Evolutionary conservation across 345 rosid species (phyloP).

Genomic region (Arabis hirsuta): DNA sequence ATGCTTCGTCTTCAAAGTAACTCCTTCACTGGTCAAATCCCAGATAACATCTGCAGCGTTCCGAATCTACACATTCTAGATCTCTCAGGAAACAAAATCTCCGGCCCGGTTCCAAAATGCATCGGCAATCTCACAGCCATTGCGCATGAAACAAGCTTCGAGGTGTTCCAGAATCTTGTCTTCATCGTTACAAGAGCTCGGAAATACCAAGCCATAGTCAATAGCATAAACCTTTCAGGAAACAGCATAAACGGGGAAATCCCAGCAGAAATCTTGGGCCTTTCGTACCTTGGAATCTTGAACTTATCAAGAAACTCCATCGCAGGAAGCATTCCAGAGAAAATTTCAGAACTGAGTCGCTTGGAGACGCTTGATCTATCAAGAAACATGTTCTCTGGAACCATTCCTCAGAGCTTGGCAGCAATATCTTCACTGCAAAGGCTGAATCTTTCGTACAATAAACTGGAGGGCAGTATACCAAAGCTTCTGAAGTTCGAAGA

Average conservation of each 20-base stretch:
- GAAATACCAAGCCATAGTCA: slow-evolving; percentile 32
- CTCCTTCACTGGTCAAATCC: slow-evolving; percentile 45
- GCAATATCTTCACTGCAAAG: slow-evolving; percentile 42
- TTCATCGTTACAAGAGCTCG: slow-evolving; percentile 47
- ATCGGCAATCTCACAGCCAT: slow-evolving; percentile 52
- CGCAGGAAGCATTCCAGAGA: slow-evolving; percentile 40
- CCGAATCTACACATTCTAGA: slow-evolving; percentile 54
- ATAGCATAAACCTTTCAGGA: slow-evolving; percentile 51
- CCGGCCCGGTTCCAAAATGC: slow-evolving; percentile 52
- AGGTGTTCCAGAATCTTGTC: slow-evolving; percentile 46
- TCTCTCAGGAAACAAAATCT: slow-evolving; percentile 54
- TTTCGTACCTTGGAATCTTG: slow-evolving; percentile 43
- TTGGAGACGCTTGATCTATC: slow-evolving; percentile 53
- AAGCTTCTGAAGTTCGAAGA: slow-evolving; percentile 45
- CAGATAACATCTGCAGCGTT: slow-evolving; percentile 44
- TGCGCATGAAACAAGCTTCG: slow-evolving; percentile 26
- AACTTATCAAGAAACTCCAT: slow-evolving; percentile 48
- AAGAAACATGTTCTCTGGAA: slow-evolving; percentile 53
- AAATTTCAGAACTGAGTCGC: slow-evolving; percentile 34
- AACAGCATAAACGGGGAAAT: slow-evolving; percentile 51
- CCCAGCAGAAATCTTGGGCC: slow-evolving; percentile 42
- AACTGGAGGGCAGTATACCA: slow-evolving; percentile 57
- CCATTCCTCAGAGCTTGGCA: slow-evolving; percentile 52
- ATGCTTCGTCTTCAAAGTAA: slow-evolving; percentile 53
- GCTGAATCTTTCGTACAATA: slow-evolving; percentile 58